Evolutionary conservation across 257 asterid species (phyloP).

Genomic region (Verbena officinalis): DNA sequence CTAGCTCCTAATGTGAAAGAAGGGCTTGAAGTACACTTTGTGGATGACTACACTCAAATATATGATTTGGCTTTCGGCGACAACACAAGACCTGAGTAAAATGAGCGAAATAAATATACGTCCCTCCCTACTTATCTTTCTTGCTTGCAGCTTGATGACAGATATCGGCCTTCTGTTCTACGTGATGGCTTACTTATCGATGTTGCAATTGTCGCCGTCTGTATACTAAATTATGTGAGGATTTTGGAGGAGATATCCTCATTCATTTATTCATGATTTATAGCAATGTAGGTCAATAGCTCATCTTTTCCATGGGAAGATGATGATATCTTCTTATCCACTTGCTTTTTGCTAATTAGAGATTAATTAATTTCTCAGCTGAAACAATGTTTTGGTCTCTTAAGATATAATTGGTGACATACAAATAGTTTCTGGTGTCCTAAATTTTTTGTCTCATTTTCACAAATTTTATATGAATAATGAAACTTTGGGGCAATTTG

Average conservation of each 20-base stretch:
- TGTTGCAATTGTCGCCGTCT: slow-evolving; percentile 1
- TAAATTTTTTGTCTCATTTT: no score
- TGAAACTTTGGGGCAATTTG: no score
- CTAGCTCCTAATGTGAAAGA: slow-evolving; percentile 89
- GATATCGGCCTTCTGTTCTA: neutral
- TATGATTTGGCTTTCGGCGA: slow-evolving; percentile 64
- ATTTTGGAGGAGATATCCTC: slow-evolving; percentile 7
- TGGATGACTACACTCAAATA: slow-evolving; percentile 77
- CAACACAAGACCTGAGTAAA: slow-evolving; percentile 20
- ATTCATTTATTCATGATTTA: slow-evolving; percentile 30
- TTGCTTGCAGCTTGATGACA: slow-evolving; percentile 12
- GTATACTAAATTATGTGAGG: slow-evolving; percentile 18
- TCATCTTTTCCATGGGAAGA: slow-evolving; percentile 10
- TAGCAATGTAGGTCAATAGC: slow-evolving; percentile 14
- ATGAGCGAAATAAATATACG: no score
- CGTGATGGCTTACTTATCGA: neutral
- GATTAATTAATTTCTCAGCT: neutral
- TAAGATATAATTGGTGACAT: no score
- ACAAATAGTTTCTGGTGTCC: no score
- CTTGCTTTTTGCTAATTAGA: slow-evolving; percentile 8
- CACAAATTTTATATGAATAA: no score
- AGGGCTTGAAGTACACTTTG: slow-evolving; percentile 91
- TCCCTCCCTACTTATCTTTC: slow-evolving; percentile 2
- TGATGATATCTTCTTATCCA: neutral
- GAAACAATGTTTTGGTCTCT: neutral